These are phyloP conservation scores for Pelargonium cotyledonis DNA, from an alignment of 441 rosid genomes.

Conservation along the genomic window DNA sequence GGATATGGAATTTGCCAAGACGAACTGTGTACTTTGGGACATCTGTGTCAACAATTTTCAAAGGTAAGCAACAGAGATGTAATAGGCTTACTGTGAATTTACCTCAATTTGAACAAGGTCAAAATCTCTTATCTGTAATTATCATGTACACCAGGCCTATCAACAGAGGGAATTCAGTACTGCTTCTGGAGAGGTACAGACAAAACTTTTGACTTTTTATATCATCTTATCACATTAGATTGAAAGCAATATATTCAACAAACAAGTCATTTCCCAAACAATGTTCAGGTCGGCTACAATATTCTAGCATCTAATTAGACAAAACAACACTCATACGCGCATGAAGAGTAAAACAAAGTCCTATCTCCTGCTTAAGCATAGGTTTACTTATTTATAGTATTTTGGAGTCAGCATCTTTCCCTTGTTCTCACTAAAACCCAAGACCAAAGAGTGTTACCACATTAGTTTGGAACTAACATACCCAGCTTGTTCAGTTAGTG, in stretches of 20 bases:
- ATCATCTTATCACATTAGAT: constrained; percentile 11
- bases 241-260: background rate
- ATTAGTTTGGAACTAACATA: background rate
- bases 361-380: background rate
- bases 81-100: constrained; percentile 4
- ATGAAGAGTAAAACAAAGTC: background rate
- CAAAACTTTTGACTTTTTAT: constrained; percentile 12
- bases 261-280: no score
- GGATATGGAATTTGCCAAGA: constrained; percentile 80
- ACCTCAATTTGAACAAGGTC: constrained; percentile 8
- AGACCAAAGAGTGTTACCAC: background rate
- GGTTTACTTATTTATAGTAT: background rate
- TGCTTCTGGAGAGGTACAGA: constrained; percentile 96
- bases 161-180: constrained; percentile 68
- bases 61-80: constrained; percentile 42
- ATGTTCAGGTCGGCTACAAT: no score
- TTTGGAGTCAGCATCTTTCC: constrained; percentile 3
- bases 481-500: background rate
- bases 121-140: constrained; percentile 17
- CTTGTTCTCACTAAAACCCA: background rate
- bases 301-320: constrained; percentile 1
- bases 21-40: constrained; percentile 88
- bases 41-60: constrained; percentile 81
- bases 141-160: constrained; percentile 48
- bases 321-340: background rate